Evolutionary conservation across 768 basidiomycete genomes (phyloP), one percentile per base, ranked within the genome.

Genomic region (Porpolomopsis calyptriformis): DNA sequence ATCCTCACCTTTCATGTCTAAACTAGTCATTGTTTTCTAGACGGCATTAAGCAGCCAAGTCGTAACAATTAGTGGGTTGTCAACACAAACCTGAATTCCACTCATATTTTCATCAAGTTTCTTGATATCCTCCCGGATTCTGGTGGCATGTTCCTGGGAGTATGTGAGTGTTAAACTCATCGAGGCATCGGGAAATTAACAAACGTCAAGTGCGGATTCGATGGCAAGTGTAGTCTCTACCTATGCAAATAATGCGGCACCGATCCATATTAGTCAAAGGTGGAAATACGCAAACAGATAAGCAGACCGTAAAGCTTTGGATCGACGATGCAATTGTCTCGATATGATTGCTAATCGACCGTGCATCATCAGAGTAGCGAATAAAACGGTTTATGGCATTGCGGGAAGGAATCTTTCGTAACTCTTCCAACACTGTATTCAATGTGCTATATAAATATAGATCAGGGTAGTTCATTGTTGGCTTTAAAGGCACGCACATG

Each of bases 261-360:
- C 29, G 14, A 31, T 40, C 14, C 20, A 23, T 39, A 19, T 11
- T n/a, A 4, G 9, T 41, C 9, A 41, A 8, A 6, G 11, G 12
- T n/a, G 4, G 25, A 4, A 14, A 11, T n/a, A 41, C 9, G 12
- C 9, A 14, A 40, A 41, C n/a, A 26, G 22, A 41, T 18, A 39
- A 4, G 38, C 16, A 4, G 23, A 49, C 49, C 22, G 33, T 46
- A 39, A 50, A 50, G 33, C 20, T 45, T 25, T 50, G 44, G n/a
- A 50, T 40, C 22, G 37, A 31, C 24, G 19, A 31, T 2, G 38
- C 40, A 38, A 50, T 34, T 10, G n/a, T 23, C 19, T 41, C 22
- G n/a, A 50, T 42, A 25, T 46, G 14, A 18, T 34, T 44, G 11
- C 24, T 31, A 5, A 50, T 26, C 26, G 20, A 14, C 6, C 12